These are phyloP conservation scores for Nakazawaea ernobii DNA, from an alignment of 805 yeast genomes.

Conservation along the genomic window DNA sequence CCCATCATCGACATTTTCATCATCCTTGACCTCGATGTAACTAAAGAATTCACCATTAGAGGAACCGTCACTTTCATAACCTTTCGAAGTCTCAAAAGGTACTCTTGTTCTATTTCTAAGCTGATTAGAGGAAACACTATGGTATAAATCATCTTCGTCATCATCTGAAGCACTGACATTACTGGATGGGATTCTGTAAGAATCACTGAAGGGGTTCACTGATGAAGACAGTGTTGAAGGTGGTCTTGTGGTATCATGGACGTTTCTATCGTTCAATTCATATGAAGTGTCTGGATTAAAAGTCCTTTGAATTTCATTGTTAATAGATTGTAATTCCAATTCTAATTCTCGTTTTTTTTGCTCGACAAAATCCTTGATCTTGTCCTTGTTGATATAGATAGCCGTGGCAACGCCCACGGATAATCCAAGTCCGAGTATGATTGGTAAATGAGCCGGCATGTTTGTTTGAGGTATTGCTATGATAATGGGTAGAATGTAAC, in stretches of 20 bases:
- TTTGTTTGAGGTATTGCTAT: background rate
- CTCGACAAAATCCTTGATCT: slow-evolving; percentile 21
- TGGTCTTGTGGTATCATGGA: background rate
- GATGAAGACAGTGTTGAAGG: background rate
- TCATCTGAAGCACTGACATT: background rate
- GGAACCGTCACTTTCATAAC: background rate
- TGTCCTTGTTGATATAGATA: slow-evolving; percentile 19
- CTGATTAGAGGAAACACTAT: background rate
- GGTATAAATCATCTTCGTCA: slow-evolving; percentile 8
- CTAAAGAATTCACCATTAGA: slow-evolving; percentile 1
- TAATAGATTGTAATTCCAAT: background rate
- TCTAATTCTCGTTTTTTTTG: slow-evolving; percentile 11
- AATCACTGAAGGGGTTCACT: background rate
- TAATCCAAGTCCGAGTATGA: slow-evolving; percentile 19
- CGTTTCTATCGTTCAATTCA: background rate
- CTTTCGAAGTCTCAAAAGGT: background rate
- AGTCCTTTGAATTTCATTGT: slow-evolving; percentile 1
- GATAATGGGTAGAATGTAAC: no score
- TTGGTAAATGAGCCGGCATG: slow-evolving; percentile 16
- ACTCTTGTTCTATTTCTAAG: background rate
- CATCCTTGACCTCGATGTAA: slow-evolving; percentile 2
- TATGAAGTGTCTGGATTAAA: slow-evolving; percentile 1
- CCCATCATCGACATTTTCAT: background rate
- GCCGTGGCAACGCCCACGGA: slow-evolving; percentile 21
- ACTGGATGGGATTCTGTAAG: background rate